Evolutionary conservation across 73 alveolate genomes (phyloP), one percentile per base, ranked within the genome.

Genomic region (Symbiodinium natans): DNA sequence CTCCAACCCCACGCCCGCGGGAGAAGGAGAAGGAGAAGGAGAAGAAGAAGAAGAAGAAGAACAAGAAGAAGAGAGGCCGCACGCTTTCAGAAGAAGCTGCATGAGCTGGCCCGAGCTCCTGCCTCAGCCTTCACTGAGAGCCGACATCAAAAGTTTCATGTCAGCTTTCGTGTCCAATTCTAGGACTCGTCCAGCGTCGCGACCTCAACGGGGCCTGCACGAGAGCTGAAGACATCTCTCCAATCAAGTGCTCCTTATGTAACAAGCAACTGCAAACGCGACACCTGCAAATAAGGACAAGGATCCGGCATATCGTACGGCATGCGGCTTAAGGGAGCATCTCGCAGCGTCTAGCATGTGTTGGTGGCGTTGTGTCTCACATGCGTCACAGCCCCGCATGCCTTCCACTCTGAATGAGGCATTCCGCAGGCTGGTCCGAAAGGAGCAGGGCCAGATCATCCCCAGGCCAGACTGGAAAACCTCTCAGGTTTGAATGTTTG

Each of bases 401-500:
- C 52, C 43, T 2, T 25, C 34, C 9, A 4, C 25, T 25, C 25
- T 39, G 23, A 11, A 17, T 6, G 33, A 90, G 97, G 97, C 97
- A 34, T 73, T 90, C 75, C 48, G 80, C 54, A 68, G 27, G 54
- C 80, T 90, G 56, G 80, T 90, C 40, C 97, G 97, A 33, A 40
- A 85, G 54, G 97, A 90, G 40, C 97, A 90, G 59, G 1, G 77
- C 89, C 87, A 90, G 88, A 38, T 90, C 54, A 90, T 90, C 39
- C 97, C 97, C 27, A 90, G 89, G 95, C 56, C 46, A n/a, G 87
- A 31, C n/a, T n/a, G n/a, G n/a, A n/a, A n/a, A n/a, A n/a, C n/a
- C n/a, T n/a, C n/a, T n/a, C n/a, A n/a, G n/a, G n/a, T n/a, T n/a
- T n/a, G n/a, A n/a, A n/a, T n/a, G n/a, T n/a, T n/a, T n/a, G n/a